A percentile compares a stretch with the other conserved stretches of the same genome.
These are phyloP conservation scores for Globisporangium acanthophoron DNA, from an alignment of 352 stramenopile species.

Conservation along the genomic window DNA sequence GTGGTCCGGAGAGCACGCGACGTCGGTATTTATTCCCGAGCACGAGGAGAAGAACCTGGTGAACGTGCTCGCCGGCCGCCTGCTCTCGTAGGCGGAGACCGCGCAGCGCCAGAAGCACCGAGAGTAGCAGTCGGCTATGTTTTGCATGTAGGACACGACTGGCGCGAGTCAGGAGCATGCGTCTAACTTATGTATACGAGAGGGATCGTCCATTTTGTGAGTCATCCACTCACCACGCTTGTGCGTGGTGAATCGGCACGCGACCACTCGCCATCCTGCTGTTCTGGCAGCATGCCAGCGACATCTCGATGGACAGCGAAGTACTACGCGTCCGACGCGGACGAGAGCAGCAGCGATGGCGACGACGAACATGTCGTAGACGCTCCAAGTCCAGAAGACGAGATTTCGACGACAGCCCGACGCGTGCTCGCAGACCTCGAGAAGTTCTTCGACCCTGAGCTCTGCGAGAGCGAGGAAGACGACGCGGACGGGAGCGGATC, in stretches of 20 bases:
- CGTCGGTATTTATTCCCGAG: conserved; percentile 59
- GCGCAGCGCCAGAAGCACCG: too few species aligned
- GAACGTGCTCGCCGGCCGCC: conserved; percentile 64
- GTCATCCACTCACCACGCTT: too few species aligned
- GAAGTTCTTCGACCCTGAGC: conserved; percentile 25
- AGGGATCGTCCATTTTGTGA: not conserved
- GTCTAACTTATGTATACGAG: not conserved
- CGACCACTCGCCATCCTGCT: not conserved
- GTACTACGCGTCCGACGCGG: not conserved
- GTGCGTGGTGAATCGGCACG: not conserved
- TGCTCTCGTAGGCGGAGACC: conserved; percentile 24
- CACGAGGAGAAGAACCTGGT: conserved; percentile 71
- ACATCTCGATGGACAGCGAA: not conserved
- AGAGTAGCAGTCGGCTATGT: too few species aligned
- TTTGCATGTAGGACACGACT: not conserved
- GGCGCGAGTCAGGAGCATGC: not conserved
- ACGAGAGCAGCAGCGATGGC: not conserved
- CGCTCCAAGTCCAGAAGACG: not conserved
- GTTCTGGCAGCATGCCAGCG: conserved; percentile 1
- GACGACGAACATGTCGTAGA: too few species aligned
- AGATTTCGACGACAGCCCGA: conserved; percentile 18
- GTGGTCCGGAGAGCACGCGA: conserved; percentile 56
- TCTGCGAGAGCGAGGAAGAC: conserved; percentile 4
- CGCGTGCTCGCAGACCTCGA: conserved; percentile 48
- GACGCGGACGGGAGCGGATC: conserved; percentile 3